Percentiles rank a stretch among this genome's conserved stretches.
phyloP scores from a whole-genome alignment of 1,139 yeast genomes.

The Meyerozyma elateridarum region DNA sequence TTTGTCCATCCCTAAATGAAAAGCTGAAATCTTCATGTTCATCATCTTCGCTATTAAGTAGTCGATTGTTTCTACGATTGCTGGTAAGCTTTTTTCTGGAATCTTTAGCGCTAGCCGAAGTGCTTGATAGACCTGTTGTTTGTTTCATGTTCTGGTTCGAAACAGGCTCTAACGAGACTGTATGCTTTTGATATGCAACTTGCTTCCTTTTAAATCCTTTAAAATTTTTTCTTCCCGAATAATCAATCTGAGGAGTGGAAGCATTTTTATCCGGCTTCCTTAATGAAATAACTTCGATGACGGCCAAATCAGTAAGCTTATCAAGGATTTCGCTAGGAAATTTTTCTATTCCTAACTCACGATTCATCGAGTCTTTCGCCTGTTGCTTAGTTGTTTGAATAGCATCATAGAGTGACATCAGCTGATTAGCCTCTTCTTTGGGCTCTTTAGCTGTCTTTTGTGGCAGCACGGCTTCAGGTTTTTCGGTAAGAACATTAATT shows the following conservation, averaged over 20 bases:
- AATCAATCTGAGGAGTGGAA: constrained; percentile 6
- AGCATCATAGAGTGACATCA: constrained; percentile 35
- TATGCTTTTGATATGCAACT: too few species aligned
- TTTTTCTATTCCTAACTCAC: constrained; percentile 24
- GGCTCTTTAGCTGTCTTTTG: too few species aligned
- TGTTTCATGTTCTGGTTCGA: constrained; percentile 19
- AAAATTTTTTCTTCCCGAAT: constrained; percentile 30
- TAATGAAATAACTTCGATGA: constrained; percentile 31
- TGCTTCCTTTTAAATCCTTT: constrained; percentile 31
- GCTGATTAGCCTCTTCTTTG: too few species aligned
- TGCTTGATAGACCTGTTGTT: constrained; percentile 22
- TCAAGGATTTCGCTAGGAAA: constrained; percentile 7
- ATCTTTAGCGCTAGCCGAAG: constrained; percentile 24
- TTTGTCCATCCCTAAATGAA: constrained; percentile 7
- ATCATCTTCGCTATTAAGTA: constrained; percentile 10
- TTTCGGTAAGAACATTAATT: too few species aligned
- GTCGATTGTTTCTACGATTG: neutral
- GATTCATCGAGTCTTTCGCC: constrained; percentile 21
- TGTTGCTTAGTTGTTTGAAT: constrained; percentile 26
- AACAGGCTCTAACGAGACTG: constrained; percentile 21
- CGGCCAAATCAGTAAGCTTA: constrained; percentile 22
- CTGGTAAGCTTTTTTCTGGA: constrained; percentile 8
- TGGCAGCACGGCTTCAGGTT: too few species aligned
- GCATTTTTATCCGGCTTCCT: constrained; percentile 10
- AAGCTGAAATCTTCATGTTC: constrained; percentile 10